These are phyloP conservation scores for Barnettozyma salicaria DNA, from an alignment of 805 yeast genomes.

Conservation along the genomic window DNA sequence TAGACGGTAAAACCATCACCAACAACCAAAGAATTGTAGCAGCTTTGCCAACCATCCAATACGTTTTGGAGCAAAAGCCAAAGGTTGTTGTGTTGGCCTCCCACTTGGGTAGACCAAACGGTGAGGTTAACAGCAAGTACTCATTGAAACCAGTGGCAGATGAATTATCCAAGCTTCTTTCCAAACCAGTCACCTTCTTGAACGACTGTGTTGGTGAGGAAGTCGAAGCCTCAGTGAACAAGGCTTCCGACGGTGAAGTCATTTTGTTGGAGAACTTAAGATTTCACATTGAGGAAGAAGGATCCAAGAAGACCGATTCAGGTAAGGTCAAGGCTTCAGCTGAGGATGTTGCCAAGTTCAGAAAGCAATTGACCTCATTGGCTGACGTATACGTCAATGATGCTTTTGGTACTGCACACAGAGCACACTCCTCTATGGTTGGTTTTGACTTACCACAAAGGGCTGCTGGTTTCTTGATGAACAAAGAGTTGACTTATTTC, in stretches of 20 bases:
- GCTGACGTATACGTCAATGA: conserved; percentile 98
- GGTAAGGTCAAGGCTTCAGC: conserved; percentile 88
- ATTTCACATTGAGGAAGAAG: conserved; percentile 97
- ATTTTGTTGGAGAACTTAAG: conserved; percentile 95
- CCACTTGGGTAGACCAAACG: conserved; percentile 99
- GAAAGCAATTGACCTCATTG: conserved; percentile 81
- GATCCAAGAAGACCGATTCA: conserved; percentile 87
- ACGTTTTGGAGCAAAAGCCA: conserved; percentile 87
- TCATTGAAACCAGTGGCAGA: conserved; percentile 90
- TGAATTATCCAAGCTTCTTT: conserved; percentile 77
- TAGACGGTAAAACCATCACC: conserved; percentile 95
- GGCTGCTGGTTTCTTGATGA: conserved; percentile 98
- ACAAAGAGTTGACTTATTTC: conserved; percentile 94
- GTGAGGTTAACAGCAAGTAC: conserved; percentile 79
- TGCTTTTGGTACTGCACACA: conserved; percentile 99
- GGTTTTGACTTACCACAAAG: conserved; percentile 93
- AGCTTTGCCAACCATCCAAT: conserved; percentile 96
- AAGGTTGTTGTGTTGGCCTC: conserved; percentile 90
- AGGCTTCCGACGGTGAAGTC: conserved; percentile 72
- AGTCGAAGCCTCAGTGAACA: conserved; percentile 73
- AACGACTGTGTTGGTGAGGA: conserved; percentile 89
- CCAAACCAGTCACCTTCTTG: conserved; percentile 72
- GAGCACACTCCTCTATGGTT: conserved; percentile 99
- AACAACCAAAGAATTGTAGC: conserved; percentile 99
- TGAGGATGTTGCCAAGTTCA: conserved; percentile 79